phyloP scores from a whole-genome alignment of 768 basidiomycete species.

The Lactarius hatsudake region DNA sequence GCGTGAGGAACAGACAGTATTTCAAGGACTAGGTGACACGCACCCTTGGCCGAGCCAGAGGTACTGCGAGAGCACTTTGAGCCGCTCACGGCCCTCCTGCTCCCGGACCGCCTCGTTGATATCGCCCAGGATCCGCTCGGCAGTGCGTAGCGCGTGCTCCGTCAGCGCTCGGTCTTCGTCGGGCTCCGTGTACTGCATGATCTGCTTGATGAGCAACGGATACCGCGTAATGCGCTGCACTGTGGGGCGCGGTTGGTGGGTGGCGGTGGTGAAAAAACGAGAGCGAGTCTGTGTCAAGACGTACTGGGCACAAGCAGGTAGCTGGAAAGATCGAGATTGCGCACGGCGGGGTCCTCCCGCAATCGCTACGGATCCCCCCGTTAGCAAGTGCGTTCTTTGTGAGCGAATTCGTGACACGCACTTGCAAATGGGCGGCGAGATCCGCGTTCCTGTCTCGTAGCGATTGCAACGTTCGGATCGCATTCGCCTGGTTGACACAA shows the following conservation, averaged over 20 bases:
- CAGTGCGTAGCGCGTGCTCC: constrained; percentile 51
- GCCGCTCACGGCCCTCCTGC: constrained; percentile 75
- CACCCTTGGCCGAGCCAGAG: constrained; percentile 89
- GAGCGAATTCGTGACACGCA: constrained; percentile 30
- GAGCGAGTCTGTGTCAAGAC: constrained; percentile 30
- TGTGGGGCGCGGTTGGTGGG: constrained; percentile 31
- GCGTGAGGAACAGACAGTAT: too few species aligned
- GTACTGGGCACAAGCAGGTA: constrained; percentile 89
- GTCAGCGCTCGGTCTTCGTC: constrained; percentile 60
- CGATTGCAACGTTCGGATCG: constrained; percentile 73
- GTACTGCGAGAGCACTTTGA: constrained; percentile 69
- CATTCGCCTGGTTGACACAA: constrained; percentile 83
- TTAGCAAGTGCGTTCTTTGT: constrained; percentile 8
- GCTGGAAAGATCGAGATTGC: constrained; percentile 86
- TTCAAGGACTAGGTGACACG: constrained; percentile 26
- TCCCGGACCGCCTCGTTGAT: constrained; percentile 91
- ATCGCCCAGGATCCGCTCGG: constrained; percentile 69
- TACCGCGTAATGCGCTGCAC: constrained; percentile 97
- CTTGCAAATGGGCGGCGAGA: constrained; percentile 66
- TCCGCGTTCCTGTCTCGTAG: constrained; percentile 65
- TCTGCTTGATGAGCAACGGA: constrained; percentile 85
- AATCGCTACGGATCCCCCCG: constrained; percentile 47
- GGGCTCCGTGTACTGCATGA: constrained; percentile 73
- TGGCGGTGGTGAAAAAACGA: neutral
- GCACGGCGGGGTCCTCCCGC: constrained; percentile 70